Evolutionary conservation across 2,329 filamentous ascomycete species (phyloP).

Genomic region (Sporothrix dimorphospora): DNA sequence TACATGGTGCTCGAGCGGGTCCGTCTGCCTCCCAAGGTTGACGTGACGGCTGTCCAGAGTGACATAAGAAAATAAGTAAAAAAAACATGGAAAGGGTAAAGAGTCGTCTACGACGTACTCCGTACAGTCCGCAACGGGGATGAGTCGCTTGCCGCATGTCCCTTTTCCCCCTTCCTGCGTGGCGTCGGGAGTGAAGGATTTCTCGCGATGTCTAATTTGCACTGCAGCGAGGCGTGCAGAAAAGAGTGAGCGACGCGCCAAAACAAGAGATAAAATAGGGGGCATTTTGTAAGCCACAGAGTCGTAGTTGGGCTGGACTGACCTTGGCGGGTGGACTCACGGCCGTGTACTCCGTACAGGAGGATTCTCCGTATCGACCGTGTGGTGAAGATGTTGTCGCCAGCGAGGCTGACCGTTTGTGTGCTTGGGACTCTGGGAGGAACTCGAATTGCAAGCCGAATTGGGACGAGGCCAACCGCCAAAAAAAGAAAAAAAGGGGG

Average conservation of each 20-base stretch:
- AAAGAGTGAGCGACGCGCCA: not conserved
- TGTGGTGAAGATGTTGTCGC: not conserved
- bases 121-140: not conserved
- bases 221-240: slow-evolving; percentile 2
- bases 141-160: not conserved
- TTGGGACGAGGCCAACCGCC: slow-evolving; percentile 8
- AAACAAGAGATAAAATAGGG: not conserved
- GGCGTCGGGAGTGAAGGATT: slow-evolving; percentile 1
- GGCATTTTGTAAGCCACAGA: not conserved
- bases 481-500: not conserved
- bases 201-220: not conserved
- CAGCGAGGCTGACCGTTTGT: slow-evolving; percentile 4
- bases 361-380: not conserved
- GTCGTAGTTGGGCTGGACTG: not conserved
- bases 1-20: not conserved
- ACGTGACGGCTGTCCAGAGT: not conserved
- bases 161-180: not conserved
- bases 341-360: not conserved
- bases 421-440: not conserved
- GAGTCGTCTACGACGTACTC: too few species aligned
- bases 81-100: not conserved
- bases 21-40: not conserved
- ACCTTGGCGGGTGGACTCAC: not conserved
- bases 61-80: not conserved
- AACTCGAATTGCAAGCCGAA: slow-evolving; percentile 1